Base-by-base conservation (phyloP, 768 basidiomycete species). In the Russula sp. region DNA sequence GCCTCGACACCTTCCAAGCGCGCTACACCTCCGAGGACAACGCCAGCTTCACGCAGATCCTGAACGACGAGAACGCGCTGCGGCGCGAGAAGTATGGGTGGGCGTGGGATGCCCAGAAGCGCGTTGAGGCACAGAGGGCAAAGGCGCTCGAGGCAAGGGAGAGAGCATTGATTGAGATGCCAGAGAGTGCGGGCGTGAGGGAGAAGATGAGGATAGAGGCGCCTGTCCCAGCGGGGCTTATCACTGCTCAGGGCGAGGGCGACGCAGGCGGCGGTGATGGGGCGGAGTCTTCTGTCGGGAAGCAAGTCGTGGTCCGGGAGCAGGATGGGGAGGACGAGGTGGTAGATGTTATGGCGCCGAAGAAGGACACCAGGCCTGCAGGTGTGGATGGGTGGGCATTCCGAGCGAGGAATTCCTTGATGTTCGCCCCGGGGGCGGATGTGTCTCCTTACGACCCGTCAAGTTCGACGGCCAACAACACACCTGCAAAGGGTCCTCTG, bases 21-120 rank as follows among this genome's bases (percentile, higher is more conserved):
- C 82, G 81, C 46, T 97, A 92, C 72, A 98, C 97, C 1, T 97
- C 94, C 0, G 94, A 98, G 70, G 97, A 99, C 74, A 99, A 99
- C 72, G 85, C 95, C 6, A 97, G 94, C 62, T 98, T 99, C 72
- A 92, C 93, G 9, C 80, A 91, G 65, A 95, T 98, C 61, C 75
- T 99, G 58, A 85, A 93, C 61, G 85, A 88, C 58, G 96, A 98
- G 78, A 98, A 99, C 70, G 76, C 79, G 72, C 79, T 81, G 67
- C 80, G 93, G 61, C 85, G 84, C 70, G 89, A 91, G 70, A 84
- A 77, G 71, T 93, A 86, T 79, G 83, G 75, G 0, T 99, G 97
- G 97, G 97, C 95, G 2, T 99, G 88, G 86, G 88, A 92, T 45
- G 94, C 93, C 7, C 93, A 98, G 78, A 78, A 75, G 72, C 77